Evolutionary conservation across 768 basidiomycete species (phyloP).

Genomic region (Lentinus tigrinus): DNA sequence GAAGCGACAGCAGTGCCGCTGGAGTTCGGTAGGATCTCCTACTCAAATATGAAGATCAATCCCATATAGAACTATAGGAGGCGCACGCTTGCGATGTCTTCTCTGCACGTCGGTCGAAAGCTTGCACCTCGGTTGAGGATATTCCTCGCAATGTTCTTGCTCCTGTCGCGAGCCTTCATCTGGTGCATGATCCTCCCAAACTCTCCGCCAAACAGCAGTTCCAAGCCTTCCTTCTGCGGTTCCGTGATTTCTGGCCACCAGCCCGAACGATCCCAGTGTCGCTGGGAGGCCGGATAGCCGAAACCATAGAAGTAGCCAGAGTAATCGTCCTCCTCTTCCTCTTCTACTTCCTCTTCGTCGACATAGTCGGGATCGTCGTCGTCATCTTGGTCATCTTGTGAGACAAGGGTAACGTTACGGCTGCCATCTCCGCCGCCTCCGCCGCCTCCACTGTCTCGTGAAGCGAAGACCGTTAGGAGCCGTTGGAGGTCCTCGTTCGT

Average conservation of each 20-base stretch:
- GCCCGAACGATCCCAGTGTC: conserved; percentile 18
- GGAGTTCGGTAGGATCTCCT: conserved; percentile 79
- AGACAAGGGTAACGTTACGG: neutral
- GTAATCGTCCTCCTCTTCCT: conserved; percentile 32
- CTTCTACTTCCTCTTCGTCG: conserved; percentile 33
- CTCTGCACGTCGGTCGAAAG: conserved; percentile 36
- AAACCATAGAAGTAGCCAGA: conserved; percentile 11
- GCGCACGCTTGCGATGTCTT: conserved; percentile 58
- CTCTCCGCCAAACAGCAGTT: conserved; percentile 72
- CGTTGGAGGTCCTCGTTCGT: conserved; percentile 13
- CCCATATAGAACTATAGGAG: neutral
- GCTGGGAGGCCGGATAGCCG: neutral
- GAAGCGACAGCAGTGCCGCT: conserved; percentile 77
- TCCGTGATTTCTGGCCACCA: conserved; percentile 47
- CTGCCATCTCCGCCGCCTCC: neutral
- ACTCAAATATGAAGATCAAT: neutral
- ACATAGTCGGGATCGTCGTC: conserved; percentile 38
- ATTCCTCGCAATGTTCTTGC: conserved; percentile 47
- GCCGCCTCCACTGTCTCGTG: neutral
- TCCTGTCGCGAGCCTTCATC: conserved; percentile 39
- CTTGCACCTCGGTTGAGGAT: conserved; percentile 40
- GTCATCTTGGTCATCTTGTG: conserved; percentile 28
- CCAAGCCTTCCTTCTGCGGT: conserved; percentile 62
- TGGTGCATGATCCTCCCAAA: conserved; percentile 69
- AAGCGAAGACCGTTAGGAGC: conserved; percentile 2